phyloP scores from a whole-genome alignment of 116 monocot species.

The Cymodocea nodosa region DNA sequence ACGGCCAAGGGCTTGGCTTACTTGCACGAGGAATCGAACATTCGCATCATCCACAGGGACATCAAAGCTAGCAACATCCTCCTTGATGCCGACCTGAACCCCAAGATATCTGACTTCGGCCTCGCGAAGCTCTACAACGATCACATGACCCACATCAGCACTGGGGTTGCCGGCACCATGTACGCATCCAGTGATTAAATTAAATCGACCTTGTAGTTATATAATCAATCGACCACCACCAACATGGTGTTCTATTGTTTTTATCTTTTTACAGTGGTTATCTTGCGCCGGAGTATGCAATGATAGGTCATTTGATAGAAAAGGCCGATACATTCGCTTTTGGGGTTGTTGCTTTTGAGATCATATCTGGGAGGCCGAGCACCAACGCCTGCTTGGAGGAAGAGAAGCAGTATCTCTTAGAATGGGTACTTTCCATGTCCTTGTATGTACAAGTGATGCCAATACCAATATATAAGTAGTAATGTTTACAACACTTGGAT shows the following conservation, averaged over 20 bases:
- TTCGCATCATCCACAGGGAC: conserved; percentile 53
- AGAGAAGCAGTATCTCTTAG: neutral
- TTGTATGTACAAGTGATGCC: neutral
- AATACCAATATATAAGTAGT: neutral
- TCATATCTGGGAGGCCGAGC: neutral
- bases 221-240: too few relatives aligned
- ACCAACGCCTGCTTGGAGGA: neutral
- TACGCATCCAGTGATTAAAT: conserved; percentile 3
- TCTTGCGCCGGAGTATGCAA: neutral
- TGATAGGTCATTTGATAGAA: neutral
- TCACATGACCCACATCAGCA: conserved; percentile 54
- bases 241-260: neutral
- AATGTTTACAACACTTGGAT: neutral
- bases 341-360: neutral
- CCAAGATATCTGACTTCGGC: conserved; percentile 75
- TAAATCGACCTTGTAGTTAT: neutral
- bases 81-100: conserved; percentile 39
- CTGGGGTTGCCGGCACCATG: conserved; percentile 69
- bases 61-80: conserved; percentile 62
- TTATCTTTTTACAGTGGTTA: too few relatives aligned
- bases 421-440: neutral
- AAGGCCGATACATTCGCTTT: neutral
- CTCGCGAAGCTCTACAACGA: conserved; percentile 65
- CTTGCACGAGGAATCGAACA: conserved; percentile 52
- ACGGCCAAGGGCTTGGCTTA: conserved; percentile 56